Evolutionary conservation across 495 filamentous ascomycete genomes (phyloP), one percentile per base, ranked within the genome.

Genomic region (Chlorociboria aeruginascens): DNA sequence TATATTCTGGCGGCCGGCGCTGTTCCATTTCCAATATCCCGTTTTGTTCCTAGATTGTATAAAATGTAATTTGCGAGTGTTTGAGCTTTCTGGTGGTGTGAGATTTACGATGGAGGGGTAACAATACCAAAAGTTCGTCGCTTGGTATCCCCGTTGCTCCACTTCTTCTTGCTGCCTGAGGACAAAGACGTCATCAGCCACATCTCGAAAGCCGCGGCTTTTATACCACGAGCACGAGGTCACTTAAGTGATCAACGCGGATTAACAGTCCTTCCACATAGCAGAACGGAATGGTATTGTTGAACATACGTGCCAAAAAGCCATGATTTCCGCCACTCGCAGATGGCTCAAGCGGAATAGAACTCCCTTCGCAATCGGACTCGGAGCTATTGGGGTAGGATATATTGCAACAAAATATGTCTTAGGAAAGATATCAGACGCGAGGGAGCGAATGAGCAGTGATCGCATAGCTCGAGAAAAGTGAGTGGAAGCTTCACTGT

Each of bases 381-480:
- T 83, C 50, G 89, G 89, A 36, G 76, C 95, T 45, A 65, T 93
- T 53, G 89, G 89, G 44, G 89, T 81, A 54, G 89, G 88, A 54
- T 98, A 98, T 67, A 66, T 97, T 49, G 90, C 86, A 28, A 86
- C 83, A 16, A 84, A 93, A 67, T 98, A 96, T 82, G 79, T 95
- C 44, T 53, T 94, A 56, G 77, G 71, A 48, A 97, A 95, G 75
- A 78, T 97, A 50, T 82, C 82, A 31, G 89, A 98, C 63, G 86
- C 90, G 46, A 77, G 87, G 52, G 86, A 95, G 69, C 89, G 89
- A 59, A 89, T 94, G 86, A 92, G 79, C 62, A 86, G 83, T 65
- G 93, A 97, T 56, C 80, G 89, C 47, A 92, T 96, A 61, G 86
- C 93, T 38, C 84, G 84, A 55, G 92, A 97, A 66, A 97, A 97